A percentile compares a stretch with the other conserved stretches of the same genome.
phyloP scores from a whole-genome alignment of 441 rosid species.

The Croton laevigatus region DNA sequence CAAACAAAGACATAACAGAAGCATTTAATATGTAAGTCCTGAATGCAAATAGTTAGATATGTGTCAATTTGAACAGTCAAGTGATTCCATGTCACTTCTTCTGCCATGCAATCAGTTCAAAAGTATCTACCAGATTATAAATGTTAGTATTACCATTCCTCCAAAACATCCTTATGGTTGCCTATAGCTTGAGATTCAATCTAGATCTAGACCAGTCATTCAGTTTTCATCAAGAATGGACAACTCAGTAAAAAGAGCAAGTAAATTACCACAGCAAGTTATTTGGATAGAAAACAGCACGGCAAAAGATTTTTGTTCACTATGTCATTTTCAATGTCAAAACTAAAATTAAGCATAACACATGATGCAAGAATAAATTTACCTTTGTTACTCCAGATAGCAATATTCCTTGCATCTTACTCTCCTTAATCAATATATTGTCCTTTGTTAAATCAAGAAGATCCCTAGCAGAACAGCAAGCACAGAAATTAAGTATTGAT shows the following conservation, averaged over 20 bases:
- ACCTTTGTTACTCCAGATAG: slow-evolving; percentile 77
- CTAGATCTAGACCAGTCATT: background rate
- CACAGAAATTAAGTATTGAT: background rate
- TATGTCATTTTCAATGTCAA: background rate
- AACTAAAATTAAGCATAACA: slow-evolving; percentile 8
- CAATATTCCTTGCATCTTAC: slow-evolving; percentile 56
- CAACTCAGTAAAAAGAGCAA: background rate
- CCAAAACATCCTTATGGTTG: background rate
- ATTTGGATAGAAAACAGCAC: background rate
- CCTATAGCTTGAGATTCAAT: background rate
- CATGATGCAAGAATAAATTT: slow-evolving; percentile 6
- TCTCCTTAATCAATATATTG: slow-evolving; percentile 82
- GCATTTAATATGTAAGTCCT: slow-evolving; percentile 4
- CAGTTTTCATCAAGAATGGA: background rate
- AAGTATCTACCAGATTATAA: background rate
- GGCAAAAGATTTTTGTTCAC: background rate
- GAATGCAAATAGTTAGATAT: slow-evolving; percentile 3
- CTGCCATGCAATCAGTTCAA: background rate
- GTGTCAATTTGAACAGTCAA: background rate
- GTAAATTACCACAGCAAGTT: background rate
- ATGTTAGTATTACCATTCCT: background rate
- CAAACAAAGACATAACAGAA: slow-evolving; percentile 14
- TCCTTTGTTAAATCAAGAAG: slow-evolving; percentile 75
- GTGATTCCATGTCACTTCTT: background rate
- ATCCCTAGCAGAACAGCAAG: slow-evolving; percentile 49